Conservation (phyloP, 495 filamentous ascomycete species). For the Aspergillus steynii region DNA sequence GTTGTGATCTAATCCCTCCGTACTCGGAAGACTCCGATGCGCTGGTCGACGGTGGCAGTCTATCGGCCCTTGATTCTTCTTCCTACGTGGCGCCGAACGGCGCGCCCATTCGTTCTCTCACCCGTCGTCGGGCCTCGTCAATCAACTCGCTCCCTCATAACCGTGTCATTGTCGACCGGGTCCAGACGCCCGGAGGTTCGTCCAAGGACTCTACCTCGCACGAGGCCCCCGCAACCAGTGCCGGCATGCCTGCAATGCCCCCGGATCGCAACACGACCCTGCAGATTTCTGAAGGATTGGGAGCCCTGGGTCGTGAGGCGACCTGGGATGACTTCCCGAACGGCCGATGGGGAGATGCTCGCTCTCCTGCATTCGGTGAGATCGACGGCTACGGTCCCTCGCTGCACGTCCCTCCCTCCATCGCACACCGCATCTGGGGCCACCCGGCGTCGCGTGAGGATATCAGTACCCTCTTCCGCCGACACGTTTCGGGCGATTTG, state of each 20-base stretch:
- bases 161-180: slow-evolving; percentile 72
- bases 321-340: slow-evolving; percentile 99
- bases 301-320: slow-evolving; percentile 87
- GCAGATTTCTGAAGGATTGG: slow-evolving; percentile 89
- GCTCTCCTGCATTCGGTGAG: slow-evolving; percentile 88
- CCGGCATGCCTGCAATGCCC: slow-evolving; percentile 37
- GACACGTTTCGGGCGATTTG: slow-evolving; percentile 74
- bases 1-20: slow-evolving; percentile 75
- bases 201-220: slow-evolving; percentile 40
- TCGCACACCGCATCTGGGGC: slow-evolving; percentile 83
- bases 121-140: slow-evolving; percentile 50
- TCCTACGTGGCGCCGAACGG: slow-evolving; percentile 39
- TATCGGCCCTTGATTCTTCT: slow-evolving; percentile 30
- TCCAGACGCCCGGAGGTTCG: slow-evolving; percentile 32
- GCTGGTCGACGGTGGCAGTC: slow-evolving; percentile 39
- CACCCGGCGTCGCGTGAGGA: slow-evolving; percentile 65
- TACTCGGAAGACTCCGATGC: slow-evolving; percentile 51
- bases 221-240: slow-evolving; percentile 58
- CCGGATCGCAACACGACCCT: slow-evolving; percentile 74
- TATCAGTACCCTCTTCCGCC: slow-evolving; percentile 75
- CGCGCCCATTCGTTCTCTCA: slow-evolving; percentile 26
- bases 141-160: slow-evolving; percentile 68
- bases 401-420: slow-evolving; percentile 74
- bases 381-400: slow-evolving; percentile 94
- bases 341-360: slow-evolving; percentile 92